Percentiles rank a stretch among this genome's conserved stretches.
These are phyloP conservation scores for Lippia alba DNA, from an alignment of 305 asterid genomes.

Conservation along the genomic window DNA sequence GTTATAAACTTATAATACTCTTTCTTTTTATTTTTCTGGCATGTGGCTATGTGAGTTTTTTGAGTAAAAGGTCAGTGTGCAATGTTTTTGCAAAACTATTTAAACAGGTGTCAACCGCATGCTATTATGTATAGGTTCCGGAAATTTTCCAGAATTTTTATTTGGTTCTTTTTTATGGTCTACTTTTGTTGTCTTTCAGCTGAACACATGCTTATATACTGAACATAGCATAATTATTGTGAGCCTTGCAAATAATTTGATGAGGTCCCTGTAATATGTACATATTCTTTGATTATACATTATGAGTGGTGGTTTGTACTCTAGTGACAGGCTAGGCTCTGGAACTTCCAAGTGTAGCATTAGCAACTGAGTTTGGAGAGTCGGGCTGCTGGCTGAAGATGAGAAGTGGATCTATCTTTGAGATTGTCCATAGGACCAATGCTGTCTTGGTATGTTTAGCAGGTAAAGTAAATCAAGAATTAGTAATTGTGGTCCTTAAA, in stretches of 20 bases:
- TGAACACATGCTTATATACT: not conserved
- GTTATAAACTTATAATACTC: not conserved
- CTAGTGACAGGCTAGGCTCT: slow-evolving; percentile 6
- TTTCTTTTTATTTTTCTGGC: too few species aligned
- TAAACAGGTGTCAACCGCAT: not conserved
- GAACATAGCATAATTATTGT: not conserved
- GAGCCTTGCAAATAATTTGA: not conserved
- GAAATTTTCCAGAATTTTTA: not conserved
- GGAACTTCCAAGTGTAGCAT: slow-evolving; percentile 4
- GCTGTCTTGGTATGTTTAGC: not conserved
- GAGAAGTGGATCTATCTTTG: too few species aligned
- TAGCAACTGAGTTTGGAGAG: not conserved
- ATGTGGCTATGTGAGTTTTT: not conserved
- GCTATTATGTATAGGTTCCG: not conserved
- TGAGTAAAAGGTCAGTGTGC: not conserved
- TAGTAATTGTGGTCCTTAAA: not conserved
- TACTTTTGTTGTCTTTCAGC: not conserved
- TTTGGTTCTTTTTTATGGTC: not conserved
- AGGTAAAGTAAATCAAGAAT: not conserved
- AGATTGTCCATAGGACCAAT: too few species aligned
- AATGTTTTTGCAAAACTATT: slow-evolving; percentile 5
- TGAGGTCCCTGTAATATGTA: not conserved
- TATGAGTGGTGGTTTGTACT: not conserved
- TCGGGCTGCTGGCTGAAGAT: not conserved
- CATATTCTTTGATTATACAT: not conserved